These are phyloP conservation scores for Royoungia palumana DNA, from an alignment of 768 basidiomycete genomes.

Conservation along the genomic window DNA sequence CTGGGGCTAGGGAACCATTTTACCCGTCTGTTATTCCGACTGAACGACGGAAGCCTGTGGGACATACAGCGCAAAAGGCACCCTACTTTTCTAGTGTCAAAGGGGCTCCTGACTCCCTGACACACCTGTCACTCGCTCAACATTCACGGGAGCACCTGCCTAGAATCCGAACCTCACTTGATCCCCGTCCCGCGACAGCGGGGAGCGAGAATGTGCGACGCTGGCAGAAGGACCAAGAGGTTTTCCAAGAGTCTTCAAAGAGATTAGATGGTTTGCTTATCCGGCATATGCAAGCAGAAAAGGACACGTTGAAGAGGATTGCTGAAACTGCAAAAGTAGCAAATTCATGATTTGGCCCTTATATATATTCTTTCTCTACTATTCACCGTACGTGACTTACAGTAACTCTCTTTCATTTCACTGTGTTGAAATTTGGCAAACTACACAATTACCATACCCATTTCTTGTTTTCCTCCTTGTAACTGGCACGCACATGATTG, in stretches of 20 bases:
- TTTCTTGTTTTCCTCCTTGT: constrained; percentile 23
- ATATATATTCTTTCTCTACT: neutral
- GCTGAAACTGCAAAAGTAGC: constrained; percentile 45
- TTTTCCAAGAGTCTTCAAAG: constrained; percentile 54
- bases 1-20: constrained; percentile 35
- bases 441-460: constrained; percentile 27
- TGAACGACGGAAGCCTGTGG: constrained; percentile 49
- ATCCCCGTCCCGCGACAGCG: constrained; percentile 14
- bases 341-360: constrained; percentile 19
- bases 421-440: constrained; percentile 9
- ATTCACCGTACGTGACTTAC: constrained; percentile 16
- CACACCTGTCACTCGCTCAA: constrained; percentile 33
- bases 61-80: constrained; percentile 42
- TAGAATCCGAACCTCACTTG: constrained; percentile 6
- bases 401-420: constrained; percentile 1
- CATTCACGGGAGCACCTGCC: constrained; percentile 43
- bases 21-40: constrained; percentile 31
- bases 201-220: constrained; percentile 23
- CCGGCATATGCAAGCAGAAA: constrained; percentile 81
- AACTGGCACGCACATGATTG: constrained; percentile 24
- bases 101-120: constrained; percentile 30
- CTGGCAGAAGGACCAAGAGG: constrained; percentile 32
- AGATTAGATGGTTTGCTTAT: constrained; percentile 76
- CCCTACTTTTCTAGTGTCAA: constrained; percentile 50
- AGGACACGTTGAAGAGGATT: constrained; percentile 75